A percentile compares a stretch with the other conserved stretches of the same genome.
phyloP scores from a whole-genome alignment of 345 rosid genomes.

The Hibiscus syriacus region DNA sequence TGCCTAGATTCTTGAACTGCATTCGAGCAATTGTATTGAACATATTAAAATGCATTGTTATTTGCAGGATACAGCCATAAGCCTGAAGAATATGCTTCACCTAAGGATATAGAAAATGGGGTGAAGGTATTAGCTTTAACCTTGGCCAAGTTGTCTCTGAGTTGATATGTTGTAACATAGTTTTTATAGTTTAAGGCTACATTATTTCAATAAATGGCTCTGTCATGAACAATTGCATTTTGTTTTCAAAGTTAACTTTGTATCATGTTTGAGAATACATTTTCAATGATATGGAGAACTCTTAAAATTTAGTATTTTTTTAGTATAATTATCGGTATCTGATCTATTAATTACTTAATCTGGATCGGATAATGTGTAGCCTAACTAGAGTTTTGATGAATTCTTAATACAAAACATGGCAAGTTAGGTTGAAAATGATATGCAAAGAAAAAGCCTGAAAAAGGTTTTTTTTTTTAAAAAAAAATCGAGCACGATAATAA shows the following conservation, averaged over 20 bases:
- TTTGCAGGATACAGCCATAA: slow-evolving; percentile 90
- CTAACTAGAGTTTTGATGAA: too few species aligned
- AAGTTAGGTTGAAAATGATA: too few species aligned
- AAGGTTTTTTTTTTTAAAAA: too few species aligned
- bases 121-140: slow-evolving; percentile 72
- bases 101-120: slow-evolving; percentile 65
- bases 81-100: slow-evolving; percentile 79
- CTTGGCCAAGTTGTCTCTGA: slow-evolving; percentile 59
- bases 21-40: too few species aligned
- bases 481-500: too few species aligned
- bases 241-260: neutral
- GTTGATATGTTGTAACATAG: slow-evolving; percentile 17
- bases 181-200: neutral
- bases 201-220: slow-evolving; percentile 1
- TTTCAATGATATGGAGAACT: neutral
- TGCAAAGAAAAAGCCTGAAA: too few species aligned
- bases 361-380: too few species aligned
- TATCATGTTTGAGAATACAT: neutral
- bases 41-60: slow-evolving; percentile 4
- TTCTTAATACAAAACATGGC: too few species aligned
- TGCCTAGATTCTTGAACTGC: neutral
- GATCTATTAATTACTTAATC: too few species aligned
- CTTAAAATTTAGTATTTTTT: too few species aligned
- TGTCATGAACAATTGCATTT: neutral
- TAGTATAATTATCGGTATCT: too few species aligned